Evolutionary conservation across 192 early-diverging fungal genomes (phyloP).

Genomic region (Rhizophagus sp.): DNA sequence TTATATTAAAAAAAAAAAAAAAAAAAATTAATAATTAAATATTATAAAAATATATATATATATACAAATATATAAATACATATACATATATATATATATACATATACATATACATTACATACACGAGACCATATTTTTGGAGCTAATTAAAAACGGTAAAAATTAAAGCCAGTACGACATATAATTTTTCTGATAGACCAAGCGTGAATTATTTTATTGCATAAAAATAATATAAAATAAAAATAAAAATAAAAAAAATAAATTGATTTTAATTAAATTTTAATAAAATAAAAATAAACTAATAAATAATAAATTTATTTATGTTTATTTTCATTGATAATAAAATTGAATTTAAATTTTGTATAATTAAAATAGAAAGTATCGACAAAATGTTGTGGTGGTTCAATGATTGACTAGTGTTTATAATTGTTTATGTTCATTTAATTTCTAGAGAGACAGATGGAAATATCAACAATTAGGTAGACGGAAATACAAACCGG

Average conservation of each 20-base stretch:
- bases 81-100: not conserved
- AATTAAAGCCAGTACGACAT: slow-evolving; percentile 13
- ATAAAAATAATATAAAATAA: not conserved
- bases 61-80: not conserved
- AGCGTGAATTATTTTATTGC: not conserved
- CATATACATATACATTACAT: not conserved
- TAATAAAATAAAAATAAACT: not conserved
- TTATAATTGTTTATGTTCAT: not conserved
- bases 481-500: not conserved
- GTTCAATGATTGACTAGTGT: too few relatives aligned
- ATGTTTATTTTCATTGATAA: not conserved
- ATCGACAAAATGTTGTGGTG: not conserved
- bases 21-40: too few relatives aligned
- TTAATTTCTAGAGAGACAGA: not conserved
- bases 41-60: not conserved
- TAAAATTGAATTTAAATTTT: too few relatives aligned
- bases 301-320: not conserved
- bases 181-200: not conserved
- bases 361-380: not conserved
- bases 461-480: not conserved
- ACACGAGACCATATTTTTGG: not conserved
- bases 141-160: slow-evolving; percentile 8
- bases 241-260: not conserved
- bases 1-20: too few relatives aligned
- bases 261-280: too few relatives aligned